Evolutionary conservation across 1,284 basidiomycete genomes (phyloP).

Genomic region (Leucoagaricus sp.): DNA sequence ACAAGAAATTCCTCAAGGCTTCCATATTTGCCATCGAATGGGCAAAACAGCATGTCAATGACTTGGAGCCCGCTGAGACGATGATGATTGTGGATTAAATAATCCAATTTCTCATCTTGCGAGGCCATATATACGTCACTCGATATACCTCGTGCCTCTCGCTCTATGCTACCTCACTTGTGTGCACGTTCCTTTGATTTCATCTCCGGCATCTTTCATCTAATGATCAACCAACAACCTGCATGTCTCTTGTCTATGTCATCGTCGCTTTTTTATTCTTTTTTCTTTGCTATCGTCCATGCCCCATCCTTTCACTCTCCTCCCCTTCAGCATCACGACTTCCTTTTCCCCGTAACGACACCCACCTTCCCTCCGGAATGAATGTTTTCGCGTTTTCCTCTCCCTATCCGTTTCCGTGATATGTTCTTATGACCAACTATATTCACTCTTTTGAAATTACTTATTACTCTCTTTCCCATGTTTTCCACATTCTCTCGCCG

Average conservation of each 20-base stretch:
- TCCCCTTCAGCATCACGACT: slow-evolving; percentile 3
- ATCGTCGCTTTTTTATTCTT: slow-evolving; percentile 17
- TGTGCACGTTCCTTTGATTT: slow-evolving; percentile 19
- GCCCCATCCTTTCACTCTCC: slow-evolving; percentile 17
- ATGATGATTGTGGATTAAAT: slow-evolving; percentile 54
- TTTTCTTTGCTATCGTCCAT: slow-evolving; percentile 20
- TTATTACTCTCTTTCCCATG: slow-evolving; percentile 16
- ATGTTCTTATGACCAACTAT: slow-evolving; percentile 17
- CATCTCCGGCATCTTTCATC: slow-evolving; percentile 24
- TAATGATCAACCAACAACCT: slow-evolving; percentile 22
- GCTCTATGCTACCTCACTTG: slow-evolving; percentile 21
- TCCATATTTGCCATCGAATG: slow-evolving; percentile 72
- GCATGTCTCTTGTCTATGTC: slow-evolving; percentile 20
- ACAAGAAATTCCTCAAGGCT: slow-evolving; percentile 96
- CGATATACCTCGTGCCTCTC: slow-evolving; percentile 11
- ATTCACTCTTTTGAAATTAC: slow-evolving; percentile 26
- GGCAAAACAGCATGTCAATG: slow-evolving; percentile 49
- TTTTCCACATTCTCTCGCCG: slow-evolving; percentile 14
- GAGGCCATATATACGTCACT: slow-evolving; percentile 11
- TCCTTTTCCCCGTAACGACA: slow-evolving; percentile 17
- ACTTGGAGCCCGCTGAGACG: slow-evolving; percentile 37
- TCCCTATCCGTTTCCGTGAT: slow-evolving; percentile 8
- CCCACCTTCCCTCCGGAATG: slow-evolving; percentile 12
- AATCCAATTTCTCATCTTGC: slow-evolving; percentile 21
- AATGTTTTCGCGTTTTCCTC: slow-evolving; percentile 4